These are phyloP conservation scores for Wickerhamomyces pijperi DNA, from an alignment of 805 yeast genomes.

Conservation along the genomic window DNA sequence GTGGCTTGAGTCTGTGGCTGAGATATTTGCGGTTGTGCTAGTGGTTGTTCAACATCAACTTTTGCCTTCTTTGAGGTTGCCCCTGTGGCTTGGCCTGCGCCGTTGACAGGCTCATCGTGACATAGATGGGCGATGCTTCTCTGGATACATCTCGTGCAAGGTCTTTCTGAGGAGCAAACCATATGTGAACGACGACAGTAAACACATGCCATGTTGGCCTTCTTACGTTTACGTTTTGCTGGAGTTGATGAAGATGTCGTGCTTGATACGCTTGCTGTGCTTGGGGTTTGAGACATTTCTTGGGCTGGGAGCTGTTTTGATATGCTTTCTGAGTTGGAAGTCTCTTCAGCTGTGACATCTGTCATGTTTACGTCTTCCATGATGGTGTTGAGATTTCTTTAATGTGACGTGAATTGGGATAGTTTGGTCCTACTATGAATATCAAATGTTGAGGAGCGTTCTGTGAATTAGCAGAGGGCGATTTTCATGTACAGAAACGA, in stretches of 20 bases:
- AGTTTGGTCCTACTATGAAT: no score
- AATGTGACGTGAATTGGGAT: no score
- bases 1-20: background rate
- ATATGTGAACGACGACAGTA: slow-evolving; percentile 89
- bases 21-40: background rate
- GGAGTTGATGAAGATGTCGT: background rate
- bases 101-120: slow-evolving; percentile 19
- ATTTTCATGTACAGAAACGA: no score
- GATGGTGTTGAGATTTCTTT: background rate
- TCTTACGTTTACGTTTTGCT: slow-evolving; percentile 33
- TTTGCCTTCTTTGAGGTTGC: slow-evolving; percentile 11
- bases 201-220: slow-evolving; percentile 53
- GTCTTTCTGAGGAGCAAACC: slow-evolving; percentile 77
- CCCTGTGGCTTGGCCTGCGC: no score
- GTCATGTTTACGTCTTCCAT: background rate
- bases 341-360: background rate
- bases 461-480: no score
- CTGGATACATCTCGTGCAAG: slow-evolving; percentile 76
- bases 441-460: no score
- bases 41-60: slow-evolving; percentile 6
- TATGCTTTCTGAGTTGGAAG: background rate
- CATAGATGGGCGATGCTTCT: slow-evolving; percentile 85
- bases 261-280: background rate
- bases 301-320: background rate
- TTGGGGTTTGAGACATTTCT: background rate